Evolutionary conservation across 768 basidiomycete species (phyloP), one percentile per base, ranked within the genome.

Genomic region (Lyophyllum semitale): DNA sequence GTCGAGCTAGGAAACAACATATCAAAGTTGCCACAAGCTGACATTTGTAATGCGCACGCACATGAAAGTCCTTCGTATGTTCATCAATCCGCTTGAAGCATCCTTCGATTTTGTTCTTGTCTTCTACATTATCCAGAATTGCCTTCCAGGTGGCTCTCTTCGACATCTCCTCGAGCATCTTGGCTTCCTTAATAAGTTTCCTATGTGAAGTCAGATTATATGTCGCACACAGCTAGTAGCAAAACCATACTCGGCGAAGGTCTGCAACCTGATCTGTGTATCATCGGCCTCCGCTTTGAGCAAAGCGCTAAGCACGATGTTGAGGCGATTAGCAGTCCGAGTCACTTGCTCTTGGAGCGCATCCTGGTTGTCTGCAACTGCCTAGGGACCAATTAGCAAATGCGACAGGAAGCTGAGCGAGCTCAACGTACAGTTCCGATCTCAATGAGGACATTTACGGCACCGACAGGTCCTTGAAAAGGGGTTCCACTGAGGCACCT

Each of bases 31-130:
- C n/a, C 33, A 15, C 32, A 18, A 30, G 25, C 0, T 12, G 0
- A 17, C 1, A 13, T 1, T n/a, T n/a, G 11, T 38, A n/a, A 4
- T 8, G 41, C 2, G 13, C 11, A 15, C 35, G 20, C 8, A 64
- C 63, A 45, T 63, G 59, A 25, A 65, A 58, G 18, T 49, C 23
- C 37, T 60, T 60, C 26, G 58, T 48, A 33, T 45, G 26, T 18
- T 58, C 62, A 40, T 57, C 57, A 22, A 63, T 51, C 25, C 22
- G n/a, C 17, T 13, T n/a, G 5, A 54, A 29, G 4, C 32, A 45
- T 2, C 6, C 20, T n/a, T 47, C 25, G 41, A 62, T 54, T 26
- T 48, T 35, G 15, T 35, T 30, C n/a, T 20, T 49, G 46, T 62
- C 45, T 38, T 52, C 59, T 32, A 55, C 56, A 38, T 48, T 53